Evolutionary conservation across 1,284 basidiomycete genomes (phyloP), one percentile per base, ranked within the genome.

Genomic region (Naganishia sp.): DNA sequence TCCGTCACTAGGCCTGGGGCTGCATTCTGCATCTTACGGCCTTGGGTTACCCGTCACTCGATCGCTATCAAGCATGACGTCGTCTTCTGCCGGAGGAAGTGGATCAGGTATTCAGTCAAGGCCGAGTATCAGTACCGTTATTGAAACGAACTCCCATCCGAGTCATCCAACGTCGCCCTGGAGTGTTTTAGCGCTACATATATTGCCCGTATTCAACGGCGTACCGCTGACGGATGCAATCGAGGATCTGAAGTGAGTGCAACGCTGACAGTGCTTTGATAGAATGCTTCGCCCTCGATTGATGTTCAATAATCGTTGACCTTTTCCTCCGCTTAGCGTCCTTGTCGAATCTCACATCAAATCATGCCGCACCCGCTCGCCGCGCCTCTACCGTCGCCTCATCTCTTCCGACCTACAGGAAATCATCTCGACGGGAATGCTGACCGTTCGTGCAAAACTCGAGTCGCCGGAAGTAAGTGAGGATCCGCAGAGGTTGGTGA

Each of bases 201-300:
- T 96, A 7, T 81, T 97, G 13, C 93, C 93, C 0, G 80, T 96
- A 6, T 96, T 94, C 82, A 96, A 96, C 65, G 90, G 92, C 50
- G 91, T 95, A 73, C 88, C 89, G 2, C 83, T 96, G n/a, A 85
- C 88, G 71, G 86, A 88, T 48, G 89, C 92, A 36, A 91, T 98
- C 72, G 95, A 98, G 80, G 92, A 95, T 72, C 83, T 98, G 43
- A 96, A 96, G 77, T 79, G 66, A 65, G 78, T 59, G 31, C 16
- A 16, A 11, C 25, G 28, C 28, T 28, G 3, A 28, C 1, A 28
- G 28, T 3, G 28, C 28, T 28, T 28, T 28, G 28, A 16, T 15
- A 3, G 28, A 36, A 0, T 59, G 4, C 42, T 54, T 23, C 25
- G 16, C 21, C 39, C 10, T 25, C n/a, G n/a, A 16, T 18, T 25